phyloP scores from a whole-genome alignment of 2,329 filamentous ascomycete species.

The Trichophyton schoenleinii region DNA sequence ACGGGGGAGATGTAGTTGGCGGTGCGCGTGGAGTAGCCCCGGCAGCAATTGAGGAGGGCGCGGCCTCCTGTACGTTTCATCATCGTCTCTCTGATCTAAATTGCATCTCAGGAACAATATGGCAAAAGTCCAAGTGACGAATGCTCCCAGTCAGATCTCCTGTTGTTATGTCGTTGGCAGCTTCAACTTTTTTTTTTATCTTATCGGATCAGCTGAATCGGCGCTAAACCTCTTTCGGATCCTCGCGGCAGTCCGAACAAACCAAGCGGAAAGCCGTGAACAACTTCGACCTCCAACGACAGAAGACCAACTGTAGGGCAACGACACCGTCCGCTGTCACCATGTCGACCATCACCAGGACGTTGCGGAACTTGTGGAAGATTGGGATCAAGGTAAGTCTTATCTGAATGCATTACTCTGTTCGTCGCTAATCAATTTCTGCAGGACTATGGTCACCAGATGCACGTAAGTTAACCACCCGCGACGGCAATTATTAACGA shows the following conservation, averaged over 20 bases:
- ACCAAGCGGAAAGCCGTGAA: neutral
- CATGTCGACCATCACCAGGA: slow-evolving; percentile 89
- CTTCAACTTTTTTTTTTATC: neutral
- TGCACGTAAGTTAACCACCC: slow-evolving; percentile 53
- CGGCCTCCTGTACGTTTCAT: slow-evolving; percentile 30
- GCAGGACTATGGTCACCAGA: slow-evolving; percentile 81
- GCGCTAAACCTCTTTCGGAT: slow-evolving; percentile 13
- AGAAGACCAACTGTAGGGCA: slow-evolving; percentile 1
- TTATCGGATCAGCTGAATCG: slow-evolving; percentile 7
- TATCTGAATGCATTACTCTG: slow-evolving; percentile 8
- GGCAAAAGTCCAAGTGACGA: neutral
- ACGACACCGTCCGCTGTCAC: slow-evolving; percentile 23
- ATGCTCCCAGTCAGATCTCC: neutral
- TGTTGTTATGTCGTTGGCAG: neutral
- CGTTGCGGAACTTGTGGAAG: slow-evolving; percentile 72
- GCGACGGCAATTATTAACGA: neutral
- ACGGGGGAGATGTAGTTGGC: slow-evolving; percentile 22
- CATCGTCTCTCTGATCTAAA: slow-evolving; percentile 17
- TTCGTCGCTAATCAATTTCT: slow-evolving; percentile 27
- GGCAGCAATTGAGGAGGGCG: slow-evolving; percentile 24
- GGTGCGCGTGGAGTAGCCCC: slow-evolving; percentile 18
- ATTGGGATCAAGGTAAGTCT: slow-evolving; percentile 68
- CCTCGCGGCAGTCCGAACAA: neutral
- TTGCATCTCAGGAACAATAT: neutral
- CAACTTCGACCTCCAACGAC: slow-evolving; percentile 5